These are phyloP conservation scores for Emmonsia crescens DNA, from an alignment of 2,329 filamentous ascomycete genomes.

Conservation along the genomic window DNA sequence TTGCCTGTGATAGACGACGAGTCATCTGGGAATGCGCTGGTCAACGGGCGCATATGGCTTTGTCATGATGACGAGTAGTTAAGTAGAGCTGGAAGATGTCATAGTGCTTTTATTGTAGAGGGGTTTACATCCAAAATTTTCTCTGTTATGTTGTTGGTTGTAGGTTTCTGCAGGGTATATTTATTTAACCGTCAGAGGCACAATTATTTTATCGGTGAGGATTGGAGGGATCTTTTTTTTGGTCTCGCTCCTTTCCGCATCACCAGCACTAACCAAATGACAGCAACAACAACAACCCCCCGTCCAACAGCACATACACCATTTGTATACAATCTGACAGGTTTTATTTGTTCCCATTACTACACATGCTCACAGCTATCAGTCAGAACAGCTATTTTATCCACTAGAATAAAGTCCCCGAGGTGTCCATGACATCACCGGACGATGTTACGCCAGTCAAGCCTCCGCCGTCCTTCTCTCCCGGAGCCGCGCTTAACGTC, in stretches of 20 bases:
- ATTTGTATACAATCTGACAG: neutral
- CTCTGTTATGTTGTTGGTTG: neutral
- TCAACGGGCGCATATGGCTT: neutral
- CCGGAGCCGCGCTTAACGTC: slow-evolving; percentile 50
- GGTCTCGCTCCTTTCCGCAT: neutral
- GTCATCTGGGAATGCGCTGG: neutral
- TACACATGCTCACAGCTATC: slow-evolving; percentile 6
- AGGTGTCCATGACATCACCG: slow-evolving; percentile 55
- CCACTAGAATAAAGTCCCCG: slow-evolving; percentile 5
- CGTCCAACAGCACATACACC: neutral
- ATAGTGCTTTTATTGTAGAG: neutral
- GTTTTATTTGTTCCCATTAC: neutral
- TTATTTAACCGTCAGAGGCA: too few species aligned
- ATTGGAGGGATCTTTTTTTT: neutral
- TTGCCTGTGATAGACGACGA: neutral
- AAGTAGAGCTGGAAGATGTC: neutral
- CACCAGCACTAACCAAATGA: neutral
- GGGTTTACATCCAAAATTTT: neutral
- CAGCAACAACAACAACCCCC: neutral
- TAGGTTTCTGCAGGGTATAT: neutral
- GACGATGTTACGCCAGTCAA: slow-evolving; percentile 54
- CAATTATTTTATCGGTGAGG: neutral
- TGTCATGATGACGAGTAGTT: neutral
- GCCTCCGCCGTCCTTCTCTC: slow-evolving; percentile 58
- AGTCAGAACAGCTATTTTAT: neutral